Percentiles rank a stretch among this genome's conserved stretches.
Conservation (phyloP, 2,329 filamentous ascomycete species). For the Helminthosporium solani region DNA sequence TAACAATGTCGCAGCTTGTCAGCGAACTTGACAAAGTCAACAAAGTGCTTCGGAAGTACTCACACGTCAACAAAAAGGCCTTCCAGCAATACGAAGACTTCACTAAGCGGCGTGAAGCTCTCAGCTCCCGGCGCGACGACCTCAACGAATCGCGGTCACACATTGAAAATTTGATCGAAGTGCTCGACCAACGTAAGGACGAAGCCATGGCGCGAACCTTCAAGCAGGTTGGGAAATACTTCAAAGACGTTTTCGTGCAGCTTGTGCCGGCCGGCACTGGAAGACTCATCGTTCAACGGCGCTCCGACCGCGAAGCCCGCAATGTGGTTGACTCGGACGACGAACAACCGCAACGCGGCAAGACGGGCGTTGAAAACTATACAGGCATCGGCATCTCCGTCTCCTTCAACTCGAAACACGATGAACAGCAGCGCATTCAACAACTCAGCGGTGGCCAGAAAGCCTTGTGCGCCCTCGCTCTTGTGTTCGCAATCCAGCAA, state of each 20-base stretch:
- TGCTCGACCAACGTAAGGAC: conserved; percentile 93
- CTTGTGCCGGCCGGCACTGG: conserved; percentile 93
- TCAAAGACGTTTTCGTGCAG: conserved; percentile 88
- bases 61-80: conserved; percentile 98
- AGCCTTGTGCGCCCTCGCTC: conserved; percentile 92
- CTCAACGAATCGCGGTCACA: conserved; percentile 82
- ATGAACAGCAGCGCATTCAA: conserved; percentile 97
- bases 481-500: conserved; percentile 98
- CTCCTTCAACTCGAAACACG: conserved; percentile 97
- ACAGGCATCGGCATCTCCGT: conserved; percentile 95
- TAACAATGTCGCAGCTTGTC: conserved; percentile 33
- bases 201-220: conserved; percentile 98
- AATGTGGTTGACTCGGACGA: conserved; percentile 49
- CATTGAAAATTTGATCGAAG: conserved; percentile 88
- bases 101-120: conserved; percentile 83
- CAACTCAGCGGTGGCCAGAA: conserved; percentile 97
- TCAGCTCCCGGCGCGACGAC: conserved; percentile 81
- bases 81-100: conserved; percentile 99
- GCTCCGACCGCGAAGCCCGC: conserved; percentile 73
- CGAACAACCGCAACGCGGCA: conserved; percentile 27
- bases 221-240: conserved; percentile 94
- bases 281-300: conserved; percentile 86
- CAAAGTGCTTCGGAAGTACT: conserved; percentile 91
- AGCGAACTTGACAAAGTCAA: conserved; percentile 82
- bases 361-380: conserved; percentile 79